Evolutionary conservation across 2,329 filamentous ascomycete species (phyloP), one percentile per base, ranked within the genome.

Genomic region (Davidsoniella neocaledoniae): DNA sequence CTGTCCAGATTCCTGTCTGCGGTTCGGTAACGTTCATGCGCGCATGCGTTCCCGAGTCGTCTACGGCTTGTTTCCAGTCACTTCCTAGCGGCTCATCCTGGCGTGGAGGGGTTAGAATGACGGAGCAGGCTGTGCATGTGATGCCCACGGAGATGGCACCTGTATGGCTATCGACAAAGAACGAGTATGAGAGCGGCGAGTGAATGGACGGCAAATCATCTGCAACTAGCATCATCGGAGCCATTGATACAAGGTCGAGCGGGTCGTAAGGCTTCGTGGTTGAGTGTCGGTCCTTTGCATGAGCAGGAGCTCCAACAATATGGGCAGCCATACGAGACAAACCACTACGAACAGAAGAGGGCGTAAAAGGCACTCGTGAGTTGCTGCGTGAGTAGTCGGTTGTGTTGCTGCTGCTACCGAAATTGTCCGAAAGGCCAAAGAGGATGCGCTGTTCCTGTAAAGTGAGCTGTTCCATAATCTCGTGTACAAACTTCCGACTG

Each of bases 91-190:
- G 39, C 29, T 21, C 7, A 21, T 19, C 25, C 6, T 9, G 7
- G 37, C 39, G 43, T n/a, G 48, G 48, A 1, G 50, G 51, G 14
- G 45, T 37, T 14, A 49, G 39, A 26, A 39, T 38, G 1, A 53
- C 45, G 4, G 47, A 50, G 26, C 53, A 54, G 4, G 46, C 46
- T n/a, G 48, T 50, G 38, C 53, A 54, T 8, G 43, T 37, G 21
- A 54, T 49, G 4, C 50, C 48, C 3, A 53, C 38, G 7, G 49
- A 49, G 4, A 54, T 37, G 16, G 46, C 49, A 6, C 46, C 33
- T 51, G 53, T 54, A n/a, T 50, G 44, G 6, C 26, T 36, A 38
- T 54, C 53, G 19, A 54, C 53, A 5, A 43, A 21, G 29, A 54
- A 50, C 8, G 48, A 36, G 46, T 49, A 49, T 4, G 40, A 42